Evolutionary conservation across 331 rosid species (phyloP), one percentile per base, ranked within the genome.

Genomic region (Ulmus americana): DNA sequence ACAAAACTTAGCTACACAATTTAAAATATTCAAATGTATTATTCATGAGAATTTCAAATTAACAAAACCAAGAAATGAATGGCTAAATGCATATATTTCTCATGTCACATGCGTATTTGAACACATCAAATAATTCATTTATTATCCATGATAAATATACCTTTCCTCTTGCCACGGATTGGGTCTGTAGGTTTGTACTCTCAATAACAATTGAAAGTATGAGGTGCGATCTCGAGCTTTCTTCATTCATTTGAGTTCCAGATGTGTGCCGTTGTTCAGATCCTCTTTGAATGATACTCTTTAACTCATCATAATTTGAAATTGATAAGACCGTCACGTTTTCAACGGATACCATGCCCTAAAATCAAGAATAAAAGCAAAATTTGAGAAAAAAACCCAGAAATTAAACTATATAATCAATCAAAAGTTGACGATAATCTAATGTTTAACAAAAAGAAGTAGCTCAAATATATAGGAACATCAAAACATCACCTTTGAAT

Each of bases 301-400:
- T 85, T 75, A 94, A 70, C 65, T 89, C 99, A 50, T 85, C 97
- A 62, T 79, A 62, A 0, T 84, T 83, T 20, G 97, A 84, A 77
- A 94, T 79, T 45, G 99, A 75, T 44, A 83, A 65, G 50, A 83
- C 56, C 0, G 95, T 94, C 40, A 78, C 84, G 62, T 94, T 89
- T 80, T 94, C 99, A 54, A 94, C 83, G 0, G 83, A 45, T 57
- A 94, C 99, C 99, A 94, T 94, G 42, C 99, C 99, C 99, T 94
- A 73, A 40, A 58, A 81, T 70, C 64, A 74, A 59, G 59, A 78
- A 62, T 52, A 41, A 72, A 28, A 48, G 15, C 69, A 43, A 54
- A 20, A 13, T 61, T 56, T 53, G 22, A 35, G 49, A 74, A 61
- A 10, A 51, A 51, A 51, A 46, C 48, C 39, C 20, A 14, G 46